phyloP scores from a whole-genome alignment of 2,329 filamentous ascomycete genomes.

The Thelonectria rubi region DNA sequence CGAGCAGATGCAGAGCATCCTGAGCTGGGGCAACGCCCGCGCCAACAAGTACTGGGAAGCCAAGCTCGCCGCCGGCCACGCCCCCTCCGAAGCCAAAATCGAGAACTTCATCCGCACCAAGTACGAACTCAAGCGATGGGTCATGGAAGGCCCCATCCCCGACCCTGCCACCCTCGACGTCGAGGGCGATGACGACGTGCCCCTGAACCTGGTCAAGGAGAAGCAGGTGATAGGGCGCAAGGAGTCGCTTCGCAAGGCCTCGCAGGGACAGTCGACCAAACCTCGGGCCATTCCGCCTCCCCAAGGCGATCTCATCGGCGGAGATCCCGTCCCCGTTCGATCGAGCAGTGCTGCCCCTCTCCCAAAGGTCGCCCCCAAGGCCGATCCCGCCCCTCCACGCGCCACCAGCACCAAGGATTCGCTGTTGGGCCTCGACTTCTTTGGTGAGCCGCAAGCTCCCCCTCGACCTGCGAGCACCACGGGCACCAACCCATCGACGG shows the following conservation, averaged over 20 bases:
- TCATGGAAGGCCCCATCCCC: slow-evolving; percentile 96
- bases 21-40: slow-evolving; percentile 94
- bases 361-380: slow-evolving; percentile 66
- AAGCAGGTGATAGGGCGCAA: slow-evolving; percentile 71
- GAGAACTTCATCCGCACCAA: slow-evolving; percentile 99
- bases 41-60: slow-evolving; percentile 99
- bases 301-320: slow-evolving; percentile 84
- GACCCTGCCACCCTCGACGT: slow-evolving; percentile 88
- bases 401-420: slow-evolving; percentile 85
- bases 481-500: slow-evolving; percentile 65
- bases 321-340: slow-evolving; percentile 73
- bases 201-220: slow-evolving; percentile 69
- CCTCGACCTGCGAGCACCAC: slow-evolving; percentile 84
- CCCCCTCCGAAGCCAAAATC: slow-evolving; percentile 96
- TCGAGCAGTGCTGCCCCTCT: slow-evolving; percentile 78
- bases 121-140: slow-evolving; percentile 98
- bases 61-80: slow-evolving; percentile 89
- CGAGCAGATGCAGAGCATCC: slow-evolving; percentile 91
- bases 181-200: slow-evolving; percentile 86
- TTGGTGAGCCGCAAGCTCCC: slow-evolving; percentile 78
- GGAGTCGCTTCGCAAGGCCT: slow-evolving; percentile 68
- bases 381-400: slow-evolving; percentile 71
- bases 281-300: slow-evolving; percentile 52
- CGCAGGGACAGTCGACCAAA: slow-evolving; percentile 55
- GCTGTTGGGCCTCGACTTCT: slow-evolving; percentile 90